A percentile compares a stretch with the other conserved stretches of the same genome.
Conservation (phyloP, 331 rosid species). For the Rosa hybrid region DNA sequence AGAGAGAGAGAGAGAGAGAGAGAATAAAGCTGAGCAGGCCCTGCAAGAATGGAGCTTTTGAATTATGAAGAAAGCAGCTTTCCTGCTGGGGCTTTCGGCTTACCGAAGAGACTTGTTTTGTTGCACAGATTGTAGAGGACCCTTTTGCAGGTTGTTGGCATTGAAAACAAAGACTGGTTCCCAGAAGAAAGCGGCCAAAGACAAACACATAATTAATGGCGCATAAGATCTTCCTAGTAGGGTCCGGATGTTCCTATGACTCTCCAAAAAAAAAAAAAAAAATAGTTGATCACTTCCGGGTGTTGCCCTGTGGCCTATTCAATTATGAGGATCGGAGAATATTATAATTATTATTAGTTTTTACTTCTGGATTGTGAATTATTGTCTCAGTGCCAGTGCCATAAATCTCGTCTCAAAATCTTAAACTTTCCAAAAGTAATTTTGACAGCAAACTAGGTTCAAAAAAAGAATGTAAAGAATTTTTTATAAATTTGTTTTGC, state of each 20-base stretch:
- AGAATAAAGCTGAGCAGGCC: constrained; percentile 7
- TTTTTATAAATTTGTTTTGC: no score
- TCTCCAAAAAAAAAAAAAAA: background rate
- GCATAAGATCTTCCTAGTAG: constrained; percentile 24
- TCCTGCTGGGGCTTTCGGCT: background rate
- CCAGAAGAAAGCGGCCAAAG: constrained; percentile 27
- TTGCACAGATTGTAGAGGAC: constrained; percentile 9
- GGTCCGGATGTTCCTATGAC: constrained; percentile 30
- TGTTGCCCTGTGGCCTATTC: background rate
- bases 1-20: background rate
- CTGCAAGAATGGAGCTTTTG: constrained; percentile 23
- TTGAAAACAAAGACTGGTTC: constrained; percentile 30
- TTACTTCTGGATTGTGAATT: background rate
- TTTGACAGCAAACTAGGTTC: background rate
- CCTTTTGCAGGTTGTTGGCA: constrained; percentile 3
- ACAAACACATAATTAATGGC: constrained; percentile 18
- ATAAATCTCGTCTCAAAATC: background rate
- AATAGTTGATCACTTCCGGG: constrained; percentile 12
- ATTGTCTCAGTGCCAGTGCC: background rate
- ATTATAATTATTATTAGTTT: background rate
- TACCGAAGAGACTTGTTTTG: constrained; percentile 10
- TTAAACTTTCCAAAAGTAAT: background rate
- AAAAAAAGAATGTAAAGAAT: background rate
- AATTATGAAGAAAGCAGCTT: constrained; percentile 13
- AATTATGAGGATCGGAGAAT: background rate